These are phyloP conservation scores for Lotus japonicus DNA, from an alignment of 306 rosid genomes.

Conservation along the genomic window DNA sequence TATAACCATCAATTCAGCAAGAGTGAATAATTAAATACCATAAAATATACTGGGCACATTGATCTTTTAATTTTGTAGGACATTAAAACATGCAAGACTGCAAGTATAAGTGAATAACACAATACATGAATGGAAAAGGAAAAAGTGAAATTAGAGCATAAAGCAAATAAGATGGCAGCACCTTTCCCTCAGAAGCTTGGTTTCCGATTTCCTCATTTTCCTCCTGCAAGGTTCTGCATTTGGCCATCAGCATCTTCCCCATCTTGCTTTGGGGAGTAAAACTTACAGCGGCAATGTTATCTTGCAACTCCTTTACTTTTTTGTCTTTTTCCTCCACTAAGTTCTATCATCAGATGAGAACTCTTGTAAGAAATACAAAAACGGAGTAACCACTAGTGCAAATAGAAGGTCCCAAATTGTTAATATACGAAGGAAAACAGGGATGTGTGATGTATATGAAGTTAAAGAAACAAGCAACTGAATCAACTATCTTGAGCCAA, in stretches of 20 bases:
- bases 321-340: constrained; percentile 93
- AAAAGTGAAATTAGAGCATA: not conserved
- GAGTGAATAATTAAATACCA: not conserved
- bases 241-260: constrained; percentile 98
- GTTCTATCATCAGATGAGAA: constrained; percentile 40
- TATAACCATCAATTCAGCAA: not conserved
- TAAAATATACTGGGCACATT: not conserved
- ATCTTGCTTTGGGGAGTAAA: constrained; percentile 93
- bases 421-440: not conserved
- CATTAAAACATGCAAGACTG: not conserved
- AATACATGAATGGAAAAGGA: not conserved
- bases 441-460: not conserved
- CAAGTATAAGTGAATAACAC: not conserved
- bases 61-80: not conserved
- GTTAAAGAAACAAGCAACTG: not conserved
- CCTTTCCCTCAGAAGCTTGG: constrained; percentile 99
- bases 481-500: not conserved
- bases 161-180: constrained; percentile 18
- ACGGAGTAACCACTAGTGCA: not conserved
- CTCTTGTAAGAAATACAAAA: constrained; percentile 22
- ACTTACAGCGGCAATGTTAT: constrained; percentile 68
- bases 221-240: constrained; percentile 93
- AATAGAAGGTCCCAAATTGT: not conserved
- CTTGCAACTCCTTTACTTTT: constrained; percentile 85
- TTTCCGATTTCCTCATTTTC: constrained; percentile 98